Base-by-base conservation (phyloP, 352 stramenopile genomes). In the Phytophthora chlamydospora region DNA sequence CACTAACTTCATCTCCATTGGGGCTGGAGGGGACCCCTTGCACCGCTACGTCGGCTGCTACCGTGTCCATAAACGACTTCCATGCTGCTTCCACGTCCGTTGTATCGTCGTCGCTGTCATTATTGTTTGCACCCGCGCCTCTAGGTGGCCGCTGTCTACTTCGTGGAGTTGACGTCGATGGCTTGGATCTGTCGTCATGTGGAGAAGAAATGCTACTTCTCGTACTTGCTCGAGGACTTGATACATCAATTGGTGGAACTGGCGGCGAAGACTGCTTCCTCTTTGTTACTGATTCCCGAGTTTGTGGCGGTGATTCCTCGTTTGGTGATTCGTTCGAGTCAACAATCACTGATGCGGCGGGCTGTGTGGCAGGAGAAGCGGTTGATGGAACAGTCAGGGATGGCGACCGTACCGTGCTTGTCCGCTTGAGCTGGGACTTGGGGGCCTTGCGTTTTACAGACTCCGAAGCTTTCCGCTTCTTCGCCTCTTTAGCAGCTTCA, bases 61-160 rank as follows among this genome's bases (percentile, higher is more conserved):
- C 56, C 1, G 76, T 75, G 46, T 89, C 79, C 34, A 91, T 62
- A 41, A 91, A 89, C 12, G 68, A 66, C 34, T 78, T 68, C 82
- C 82, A 91, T 16, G 80, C 82, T 1, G 51, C 47, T 40, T 89
- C 78, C 2, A 91, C 82, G 29, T 91, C 82, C 8, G 60, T 73
- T 3, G 71, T 89, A 56, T 89, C 78, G n/a, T 67, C 68, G 6
- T 87, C 76, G 13, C 84, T 80, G 16, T 89, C 73, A 33, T 83
- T 74, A 32, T 60, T 54, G 16, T 29, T 50, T 13, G 59, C 21
- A 32, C 1, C 46, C 11, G 24, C 35, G 10, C 24, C 66, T 58
- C 56, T 46, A 60, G 62, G 69, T 31, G 21, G 33, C 34, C 35
- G 40, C 4, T 66, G 54, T 52, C 49, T 58, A 21, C 39, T 69